Conservation (phyloP, 2,329 filamentous ascomycete species). For the Sarocladiaceae sp. region DNA sequence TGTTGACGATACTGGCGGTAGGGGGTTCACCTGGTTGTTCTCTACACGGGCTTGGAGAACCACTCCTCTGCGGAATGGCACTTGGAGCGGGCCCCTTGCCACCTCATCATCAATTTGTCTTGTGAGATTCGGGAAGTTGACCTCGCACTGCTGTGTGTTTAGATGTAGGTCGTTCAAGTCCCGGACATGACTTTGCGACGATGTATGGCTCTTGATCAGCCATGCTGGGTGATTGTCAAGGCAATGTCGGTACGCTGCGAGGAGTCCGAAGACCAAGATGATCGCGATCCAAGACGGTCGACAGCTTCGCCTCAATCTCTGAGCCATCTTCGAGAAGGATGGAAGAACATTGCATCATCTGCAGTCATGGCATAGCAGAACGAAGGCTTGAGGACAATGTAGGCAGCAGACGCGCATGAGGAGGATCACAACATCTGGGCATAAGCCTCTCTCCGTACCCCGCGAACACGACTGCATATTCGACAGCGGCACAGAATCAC, state of each 20-base stretch:
- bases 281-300: not conserved
- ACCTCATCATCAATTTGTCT: slow-evolving; percentile 39
- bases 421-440: not conserved
- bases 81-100: slow-evolving; percentile 35
- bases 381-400: not conserved
- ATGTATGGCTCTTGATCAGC: too few relatives aligned
- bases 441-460: not conserved
- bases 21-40: slow-evolving; percentile 21
- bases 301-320: slow-evolving; percentile 4
- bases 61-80: slow-evolving; percentile 27
- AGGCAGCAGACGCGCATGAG: not conserved
- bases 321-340: slow-evolving; percentile 2
- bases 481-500: slow-evolving; percentile 5
- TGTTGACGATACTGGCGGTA: too few relatives aligned
- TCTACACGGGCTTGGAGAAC: slow-evolving; percentile 35
- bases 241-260: not conserved
- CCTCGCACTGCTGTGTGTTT: slow-evolving; percentile 34
- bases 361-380: too few relatives aligned
- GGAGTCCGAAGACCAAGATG: not conserved
- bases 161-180: slow-evolving; percentile 29
- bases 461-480: too few relatives aligned
- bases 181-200: too few relatives aligned
- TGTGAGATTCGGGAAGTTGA: slow-evolving; percentile 39
- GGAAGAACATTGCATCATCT: too few relatives aligned
- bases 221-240: not conserved